phyloP scores from a whole-genome alignment of 768 basidiomycete species.

The Xerocomus potaroensis region DNA sequence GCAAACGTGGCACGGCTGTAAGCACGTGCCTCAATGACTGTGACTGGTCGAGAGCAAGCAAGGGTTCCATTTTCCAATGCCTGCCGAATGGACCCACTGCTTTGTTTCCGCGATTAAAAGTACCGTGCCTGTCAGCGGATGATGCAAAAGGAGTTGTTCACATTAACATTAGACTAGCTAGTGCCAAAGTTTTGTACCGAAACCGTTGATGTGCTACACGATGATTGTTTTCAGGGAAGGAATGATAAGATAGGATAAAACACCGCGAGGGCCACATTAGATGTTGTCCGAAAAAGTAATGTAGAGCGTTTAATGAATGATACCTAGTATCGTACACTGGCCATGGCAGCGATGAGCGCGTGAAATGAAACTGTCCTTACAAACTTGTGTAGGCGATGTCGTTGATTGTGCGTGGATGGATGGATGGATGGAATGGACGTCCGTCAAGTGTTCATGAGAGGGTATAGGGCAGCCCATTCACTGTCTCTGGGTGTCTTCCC shows the following conservation, averaged over 20 bases:
- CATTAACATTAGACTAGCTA: too few species aligned
- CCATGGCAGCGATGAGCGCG: not conserved
- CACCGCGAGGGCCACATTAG: conserved; percentile 7
- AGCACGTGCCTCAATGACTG: too few species aligned
- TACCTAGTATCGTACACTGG: not conserved
- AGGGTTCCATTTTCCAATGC: too few species aligned
- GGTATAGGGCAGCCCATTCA: not conserved
- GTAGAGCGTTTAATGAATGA: not conserved
- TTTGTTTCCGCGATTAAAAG: too few species aligned
- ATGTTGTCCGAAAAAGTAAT: conserved; percentile 4
- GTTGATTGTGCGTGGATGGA: not conserved
- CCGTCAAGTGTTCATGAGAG: conserved; percentile 1
- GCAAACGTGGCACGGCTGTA: too few species aligned
- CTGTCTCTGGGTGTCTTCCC: conserved; percentile 9
- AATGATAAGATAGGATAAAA: conserved; percentile 5
- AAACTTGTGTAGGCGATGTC: not conserved
- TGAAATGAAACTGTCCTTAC: too few species aligned
- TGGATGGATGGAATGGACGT: not conserved
- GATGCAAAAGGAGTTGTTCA: too few species aligned
- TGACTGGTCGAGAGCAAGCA: too few species aligned
- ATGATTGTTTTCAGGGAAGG: not conserved
- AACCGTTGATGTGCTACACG: not conserved
- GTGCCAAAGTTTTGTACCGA: not conserved
- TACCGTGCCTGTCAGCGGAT: too few species aligned
- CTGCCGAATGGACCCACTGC: too few species aligned